These are phyloP conservation scores for Ganoderma boninense DNA, from an alignment of 1,284 basidiomycete genomes.

Conservation along the genomic window DNA sequence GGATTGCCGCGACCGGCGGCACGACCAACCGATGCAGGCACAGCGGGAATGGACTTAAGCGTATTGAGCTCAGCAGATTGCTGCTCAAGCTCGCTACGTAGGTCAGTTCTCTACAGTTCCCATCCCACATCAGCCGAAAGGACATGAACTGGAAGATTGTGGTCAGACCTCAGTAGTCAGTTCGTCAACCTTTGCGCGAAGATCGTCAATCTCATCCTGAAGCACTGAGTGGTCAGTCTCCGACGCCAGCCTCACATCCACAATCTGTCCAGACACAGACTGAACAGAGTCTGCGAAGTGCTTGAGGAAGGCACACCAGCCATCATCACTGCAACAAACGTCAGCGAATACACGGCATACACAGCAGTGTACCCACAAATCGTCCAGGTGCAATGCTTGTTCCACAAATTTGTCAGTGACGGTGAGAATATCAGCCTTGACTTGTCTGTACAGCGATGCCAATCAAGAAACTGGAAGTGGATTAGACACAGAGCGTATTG, in stretches of 20 bases:
- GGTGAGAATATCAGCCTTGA: slow-evolving; percentile 68
- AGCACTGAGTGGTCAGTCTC: slow-evolving; percentile 54
- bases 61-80: slow-evolving; percentile 74
- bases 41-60: slow-evolving; percentile 59
- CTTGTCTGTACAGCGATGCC: slow-evolving; percentile 51
- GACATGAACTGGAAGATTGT: background rate
- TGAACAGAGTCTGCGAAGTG: slow-evolving; percentile 70
- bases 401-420: slow-evolving; percentile 78
- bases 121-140: background rate
- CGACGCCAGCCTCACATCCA: slow-evolving; percentile 58
- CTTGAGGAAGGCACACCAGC: slow-evolving; percentile 70
- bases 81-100: slow-evolving; percentile 63
- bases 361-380: slow-evolving; percentile 57
- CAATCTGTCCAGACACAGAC: slow-evolving; percentile 71
- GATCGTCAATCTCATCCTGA: slow-evolving; percentile 68
- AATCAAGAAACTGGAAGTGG: background rate
- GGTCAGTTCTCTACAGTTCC: slow-evolving; percentile 53
- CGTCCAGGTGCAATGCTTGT: slow-evolving; percentile 69
- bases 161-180: slow-evolving; percentile 69
- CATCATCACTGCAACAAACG: slow-evolving; percentile 56
- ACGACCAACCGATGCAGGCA: slow-evolving; percentile 46
- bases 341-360: slow-evolving; percentile 9
- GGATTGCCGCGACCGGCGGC: slow-evolving; percentile 52
- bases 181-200: slow-evolving; percentile 66
- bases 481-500: background rate